Base-by-base conservation (phyloP, 345 rosid genomes). In the Erucastrum elatum region DNA sequence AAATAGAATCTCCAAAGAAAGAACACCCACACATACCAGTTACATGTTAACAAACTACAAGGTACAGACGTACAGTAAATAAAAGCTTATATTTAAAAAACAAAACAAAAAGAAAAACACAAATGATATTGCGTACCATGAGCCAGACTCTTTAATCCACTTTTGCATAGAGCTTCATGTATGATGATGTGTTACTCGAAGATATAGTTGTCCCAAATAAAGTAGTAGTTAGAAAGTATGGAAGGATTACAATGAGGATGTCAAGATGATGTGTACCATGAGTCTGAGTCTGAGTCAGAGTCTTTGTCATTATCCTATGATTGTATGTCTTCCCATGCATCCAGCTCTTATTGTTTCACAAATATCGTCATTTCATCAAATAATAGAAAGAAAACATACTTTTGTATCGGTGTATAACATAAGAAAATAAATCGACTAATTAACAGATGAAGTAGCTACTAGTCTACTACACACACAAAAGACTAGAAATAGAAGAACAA, bases 261-360 rank as follows among this genome's bases (percentile, higher is more conserved):
- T 53, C 4, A 13, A n/a, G 17, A 49, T 49, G 17, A 49, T 49
- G 16, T 46, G 58, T n/a, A 53, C 9, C 25, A 53, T 53, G n/a
- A n/a, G n/a, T n/a, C n/a, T n/a, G 58, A 15, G 58, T 53, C 58
- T 6, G 58, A n/a, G n/a, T n/a, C n/a, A n/a, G n/a, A n/a, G 25
- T 53, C 58, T 70, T 77, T 71, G 71, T 77, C 71, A 55, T 64
- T 77, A 77, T 77, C 76, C 49, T 77, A 51, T 70, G 76, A 70
- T 64, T 70, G 68, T 53, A 49, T 62, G 13, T 44, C 68, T 62
- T 44, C 61, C 49, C 62, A 68, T 76, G 62, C 68, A 68, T 68
- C 73, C 58, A 25, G 41, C 59, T 58, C 69, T 46, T 25, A 76
- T 62, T 77, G 75, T 70, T 70, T 62, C 70, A 33, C 21, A 69